These are phyloP conservation scores for Candida ponderosae DNA, from an alignment of 805 yeast genomes.

Conservation along the genomic window DNA sequence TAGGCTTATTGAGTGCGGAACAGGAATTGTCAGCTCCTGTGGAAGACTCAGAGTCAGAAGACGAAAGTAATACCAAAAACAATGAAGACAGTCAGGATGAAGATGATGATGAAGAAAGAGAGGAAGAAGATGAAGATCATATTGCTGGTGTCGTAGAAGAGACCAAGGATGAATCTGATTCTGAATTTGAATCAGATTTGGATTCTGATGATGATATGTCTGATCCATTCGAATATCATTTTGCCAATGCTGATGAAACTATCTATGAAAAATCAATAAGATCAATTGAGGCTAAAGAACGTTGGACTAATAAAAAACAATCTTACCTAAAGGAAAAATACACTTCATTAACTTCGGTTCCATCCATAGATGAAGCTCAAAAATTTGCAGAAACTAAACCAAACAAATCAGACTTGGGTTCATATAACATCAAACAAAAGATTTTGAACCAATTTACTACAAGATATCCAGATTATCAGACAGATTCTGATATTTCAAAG, in stretches of 20 bases:
- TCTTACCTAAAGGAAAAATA: conserved; percentile 11
- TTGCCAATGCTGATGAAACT: conserved; percentile 37
- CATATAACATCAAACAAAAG: conserved; percentile 41
- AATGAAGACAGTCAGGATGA: conserved; percentile 12
- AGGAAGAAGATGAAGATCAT: conserved; percentile 22
- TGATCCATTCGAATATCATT: conserved; percentile 79
- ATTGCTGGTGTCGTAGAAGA: conserved; percentile 14
- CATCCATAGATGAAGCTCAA: conserved; percentile 11
- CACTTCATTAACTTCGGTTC: conserved; percentile 18
- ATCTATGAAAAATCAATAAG: conserved; percentile 29
- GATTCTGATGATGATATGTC: conserved; percentile 30
- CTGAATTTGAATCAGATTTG: conserved; percentile 11
- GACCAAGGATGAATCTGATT: conserved; percentile 18
- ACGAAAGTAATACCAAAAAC: conserved; percentile 11
- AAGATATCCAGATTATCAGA: conserved; percentile 10
- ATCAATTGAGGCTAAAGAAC: conserved; percentile 18
- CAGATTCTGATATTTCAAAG: conserved; percentile 38
- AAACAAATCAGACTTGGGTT: conserved; percentile 16
- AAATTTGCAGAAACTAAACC: conserved; percentile 15
- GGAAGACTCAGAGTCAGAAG: conserved; percentile 6
- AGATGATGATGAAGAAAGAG: conserved; percentile 18
- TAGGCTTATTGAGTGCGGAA: conserved; percentile 50
- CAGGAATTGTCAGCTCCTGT: conserved; percentile 21
- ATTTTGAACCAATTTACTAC: conserved; percentile 20
- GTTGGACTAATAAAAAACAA: conserved; percentile 20